Conservation (phyloP, 2,329 filamentous ascomycete species). For the Xylariaceae sp. region DNA sequence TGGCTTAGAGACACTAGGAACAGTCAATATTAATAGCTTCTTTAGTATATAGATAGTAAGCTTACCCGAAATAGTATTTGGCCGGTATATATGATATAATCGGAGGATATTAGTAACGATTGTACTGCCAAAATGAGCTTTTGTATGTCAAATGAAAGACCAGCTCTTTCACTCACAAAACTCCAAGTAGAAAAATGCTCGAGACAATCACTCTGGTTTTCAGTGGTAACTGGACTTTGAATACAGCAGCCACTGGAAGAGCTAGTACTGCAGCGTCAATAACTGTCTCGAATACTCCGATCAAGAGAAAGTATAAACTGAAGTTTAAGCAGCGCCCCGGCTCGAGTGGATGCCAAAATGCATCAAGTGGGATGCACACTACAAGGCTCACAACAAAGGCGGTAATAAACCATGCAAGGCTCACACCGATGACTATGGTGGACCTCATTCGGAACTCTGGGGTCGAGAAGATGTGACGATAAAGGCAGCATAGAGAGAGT, state of each 20-base stretch:
- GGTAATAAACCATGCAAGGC: slow-evolving; percentile 7
- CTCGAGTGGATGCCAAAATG: slow-evolving; percentile 3
- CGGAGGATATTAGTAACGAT: slow-evolving; percentile 18
- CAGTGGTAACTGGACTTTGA: slow-evolving; percentile 10
- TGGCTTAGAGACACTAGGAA: background rate
- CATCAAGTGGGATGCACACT: slow-evolving; percentile 9
- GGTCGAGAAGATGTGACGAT: background rate
- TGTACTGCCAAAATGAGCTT: background rate
- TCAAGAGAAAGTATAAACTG: slow-evolving; percentile 11
- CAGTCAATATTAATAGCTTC: background rate
- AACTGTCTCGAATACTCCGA: slow-evolving; percentile 8
- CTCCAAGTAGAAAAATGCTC: slow-evolving; percentile 21
- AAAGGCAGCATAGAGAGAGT: too few relatives aligned
- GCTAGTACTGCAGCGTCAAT: slow-evolving; percentile 9
- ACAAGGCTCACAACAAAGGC: slow-evolving; percentile 1
- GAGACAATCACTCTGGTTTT: slow-evolving; percentile 14
- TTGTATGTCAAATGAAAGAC: background rate
- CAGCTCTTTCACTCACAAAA: slow-evolving; percentile 12
- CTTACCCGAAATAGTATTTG: background rate
- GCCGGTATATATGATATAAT: slow-evolving; percentile 7
- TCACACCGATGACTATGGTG: background rate
- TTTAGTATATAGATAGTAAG: background rate
- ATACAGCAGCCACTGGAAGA: slow-evolving; percentile 11
- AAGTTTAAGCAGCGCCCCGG: slow-evolving; percentile 18
- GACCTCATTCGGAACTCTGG: background rate